Conservation (phyloP, 768 basidiomycete genomes). For the Rhizopogon roseolus region DNA sequence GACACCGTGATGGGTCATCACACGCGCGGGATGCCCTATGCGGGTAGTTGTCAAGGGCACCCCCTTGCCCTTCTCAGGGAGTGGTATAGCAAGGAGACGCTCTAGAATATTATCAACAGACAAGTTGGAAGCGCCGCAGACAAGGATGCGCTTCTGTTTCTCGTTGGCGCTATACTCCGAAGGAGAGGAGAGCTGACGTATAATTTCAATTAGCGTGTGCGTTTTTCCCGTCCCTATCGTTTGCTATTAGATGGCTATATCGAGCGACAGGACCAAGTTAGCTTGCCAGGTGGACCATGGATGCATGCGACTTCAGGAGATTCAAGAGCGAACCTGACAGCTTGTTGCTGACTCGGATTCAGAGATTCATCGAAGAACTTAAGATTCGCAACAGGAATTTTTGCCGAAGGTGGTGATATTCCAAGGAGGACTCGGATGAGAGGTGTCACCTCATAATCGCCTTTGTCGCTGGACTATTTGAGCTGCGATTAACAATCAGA, state of each 20-base stretch:
- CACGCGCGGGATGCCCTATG: conserved; percentile 94
- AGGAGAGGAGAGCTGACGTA: conserved; percentile 70
- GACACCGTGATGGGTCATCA: conserved; percentile 68
- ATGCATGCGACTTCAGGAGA: conserved; percentile 85
- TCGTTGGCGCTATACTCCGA: conserved; percentile 31
- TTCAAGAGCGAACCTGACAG: conserved; percentile 78
- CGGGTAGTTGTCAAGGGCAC: conserved; percentile 60
- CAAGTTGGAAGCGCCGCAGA: conserved; percentile 92
- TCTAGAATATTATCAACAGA: conserved; percentile 96
- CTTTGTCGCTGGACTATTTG: conserved; percentile 35
- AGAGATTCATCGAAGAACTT: conserved; percentile 71
- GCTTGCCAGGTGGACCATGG: conserved; percentile 90
- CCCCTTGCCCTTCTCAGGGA: conserved; percentile 40
- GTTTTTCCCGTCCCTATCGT: conserved; percentile 86
- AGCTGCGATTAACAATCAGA: neutral
- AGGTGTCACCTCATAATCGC: conserved; percentile 37
- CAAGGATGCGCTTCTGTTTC: conserved; percentile 60
- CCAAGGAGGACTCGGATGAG: conserved; percentile 73
- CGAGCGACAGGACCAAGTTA: neutral
- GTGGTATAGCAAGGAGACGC: conserved; percentile 64
- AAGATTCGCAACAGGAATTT: conserved; percentile 34
- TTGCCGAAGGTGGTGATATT: conserved; percentile 42
- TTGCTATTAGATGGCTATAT: neutral
- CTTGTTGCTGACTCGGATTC: conserved; percentile 81
- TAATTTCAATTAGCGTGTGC: conserved; percentile 89